Conservation (phyloP, 2,329 filamentous ascomycete species). For the Colletotrichum tabaci region DNA sequence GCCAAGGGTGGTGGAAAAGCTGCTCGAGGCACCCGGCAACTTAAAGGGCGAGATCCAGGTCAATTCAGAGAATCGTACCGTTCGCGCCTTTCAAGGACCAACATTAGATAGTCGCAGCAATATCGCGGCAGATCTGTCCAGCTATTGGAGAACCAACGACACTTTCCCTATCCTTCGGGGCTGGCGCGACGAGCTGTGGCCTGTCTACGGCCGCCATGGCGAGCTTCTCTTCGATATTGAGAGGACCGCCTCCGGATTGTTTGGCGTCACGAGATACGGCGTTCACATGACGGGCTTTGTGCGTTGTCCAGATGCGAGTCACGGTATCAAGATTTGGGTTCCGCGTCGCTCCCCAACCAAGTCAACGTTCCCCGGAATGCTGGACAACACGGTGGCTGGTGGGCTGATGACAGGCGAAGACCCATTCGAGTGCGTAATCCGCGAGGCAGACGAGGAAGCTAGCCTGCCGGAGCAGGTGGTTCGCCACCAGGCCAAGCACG, state of each 20-base stretch:
- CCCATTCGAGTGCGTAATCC: slow-evolving; percentile 85
- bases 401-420: slow-evolving; percentile 85
- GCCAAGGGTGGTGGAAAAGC: slow-evolving; percentile 63
- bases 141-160: slow-evolving; percentile 77
- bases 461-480: slow-evolving; percentile 81
- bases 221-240: slow-evolving; percentile 82
- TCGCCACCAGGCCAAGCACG: slow-evolving; percentile 68
- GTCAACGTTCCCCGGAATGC: slow-evolving; percentile 89
- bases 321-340: slow-evolving; percentile 86
- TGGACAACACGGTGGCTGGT: slow-evolving; percentile 95
- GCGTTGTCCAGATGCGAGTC: slow-evolving; percentile 52
- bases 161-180: slow-evolving; percentile 82
- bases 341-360: slow-evolving; percentile 83
- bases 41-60: slow-evolving; percentile 74
- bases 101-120: slow-evolving; percentile 75
- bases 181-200: slow-evolving; percentile 87
- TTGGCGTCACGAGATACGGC: slow-evolving; percentile 84
- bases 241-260: slow-evolving; percentile 79
- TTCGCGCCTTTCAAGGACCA: slow-evolving; percentile 73
- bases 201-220: slow-evolving; percentile 77
- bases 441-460: slow-evolving; percentile 93
- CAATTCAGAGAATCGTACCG: slow-evolving; percentile 70
- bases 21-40: slow-evolving; percentile 62
- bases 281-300: slow-evolving; percentile 86
- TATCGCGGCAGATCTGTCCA: slow-evolving; percentile 68